These are phyloP conservation scores for Paraphoma chrysanthemicola DNA, from an alignment of 2,329 filamentous ascomycete genomes.

Conservation along the genomic window DNA sequence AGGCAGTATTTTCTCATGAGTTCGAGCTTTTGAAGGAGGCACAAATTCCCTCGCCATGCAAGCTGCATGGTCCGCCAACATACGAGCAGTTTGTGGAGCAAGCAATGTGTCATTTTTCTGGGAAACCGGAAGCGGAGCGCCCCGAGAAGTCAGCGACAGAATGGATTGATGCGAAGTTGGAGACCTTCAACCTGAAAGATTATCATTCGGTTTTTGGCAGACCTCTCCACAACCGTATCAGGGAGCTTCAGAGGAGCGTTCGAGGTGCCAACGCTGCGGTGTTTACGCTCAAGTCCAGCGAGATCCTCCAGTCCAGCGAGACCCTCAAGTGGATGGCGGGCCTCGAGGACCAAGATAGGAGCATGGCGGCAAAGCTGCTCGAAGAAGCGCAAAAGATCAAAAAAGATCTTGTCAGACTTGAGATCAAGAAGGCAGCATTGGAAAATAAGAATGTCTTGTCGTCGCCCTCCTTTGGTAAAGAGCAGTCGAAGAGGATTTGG, in stretches of 20 bases:
- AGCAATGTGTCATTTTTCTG: neutral
- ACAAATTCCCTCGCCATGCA: too few relatives aligned
- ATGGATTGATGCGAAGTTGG: neutral
- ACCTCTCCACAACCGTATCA: neutral
- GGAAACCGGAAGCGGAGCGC: neutral
- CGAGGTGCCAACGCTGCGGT: neutral
- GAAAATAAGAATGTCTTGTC: neutral
- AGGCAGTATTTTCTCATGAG: too few relatives aligned
- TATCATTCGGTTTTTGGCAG: neutral
- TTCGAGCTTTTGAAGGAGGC: too few relatives aligned
- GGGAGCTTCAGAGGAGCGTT: neutral
- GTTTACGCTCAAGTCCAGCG: neutral
- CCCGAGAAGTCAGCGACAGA: neutral
- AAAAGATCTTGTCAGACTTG: neutral
- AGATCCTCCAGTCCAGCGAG: neutral
- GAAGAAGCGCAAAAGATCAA: neutral
- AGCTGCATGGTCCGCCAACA: neutral
- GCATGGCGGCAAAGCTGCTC: neutral
- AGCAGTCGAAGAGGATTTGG: neutral
- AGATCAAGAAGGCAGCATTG: neutral
- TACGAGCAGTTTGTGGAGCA: neutral
- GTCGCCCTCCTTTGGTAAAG: neutral
- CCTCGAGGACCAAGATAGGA: neutral
- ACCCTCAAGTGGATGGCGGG: neutral
- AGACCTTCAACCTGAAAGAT: neutral